These are phyloP conservation scores for Sphagnum magellanicum DNA, from an alignment of 228 moss, liverwort and hornwort genomes.

Conservation along the genomic window DNA sequence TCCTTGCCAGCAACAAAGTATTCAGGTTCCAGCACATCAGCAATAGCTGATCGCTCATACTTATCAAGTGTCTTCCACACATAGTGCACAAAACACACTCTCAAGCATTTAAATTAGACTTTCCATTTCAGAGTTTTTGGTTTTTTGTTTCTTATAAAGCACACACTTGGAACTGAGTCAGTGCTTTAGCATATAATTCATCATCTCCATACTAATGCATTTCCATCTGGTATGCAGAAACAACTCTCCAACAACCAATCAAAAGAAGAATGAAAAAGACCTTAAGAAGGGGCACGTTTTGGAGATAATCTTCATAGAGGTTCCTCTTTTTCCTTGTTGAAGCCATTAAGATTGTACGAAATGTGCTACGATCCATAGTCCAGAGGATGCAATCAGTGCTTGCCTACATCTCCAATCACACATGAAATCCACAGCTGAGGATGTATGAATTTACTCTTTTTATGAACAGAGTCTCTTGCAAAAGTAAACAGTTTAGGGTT, in stretches of 20 bases:
- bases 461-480: too few species aligned
- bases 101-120: too few species aligned
- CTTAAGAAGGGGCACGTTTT: constrained; percentile 75
- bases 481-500: too few species aligned
- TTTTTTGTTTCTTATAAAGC: too few species aligned
- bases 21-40: constrained; percentile 82
- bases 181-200: too few species aligned
- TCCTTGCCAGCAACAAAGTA: constrained; percentile 53
- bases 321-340: constrained; percentile 72
- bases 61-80: constrained; percentile 54
- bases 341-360: constrained; percentile 76
- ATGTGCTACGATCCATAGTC: constrained; percentile 88
- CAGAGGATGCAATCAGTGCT: constrained; percentile 78
- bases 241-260: too few species aligned
- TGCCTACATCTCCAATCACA: constrained; percentile 35
- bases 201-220: too few species aligned
- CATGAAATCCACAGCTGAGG: too few species aligned
- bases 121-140: too few species aligned
- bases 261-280: constrained; percentile 11
- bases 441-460: too few species aligned
- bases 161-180: too few species aligned
- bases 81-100: neutral
- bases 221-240: too few species aligned
- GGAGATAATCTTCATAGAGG: constrained; percentile 73
- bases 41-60: constrained; percentile 83